Conservation (phyloP, 257 asterid species). For the Ilex aquifolium region DNA sequence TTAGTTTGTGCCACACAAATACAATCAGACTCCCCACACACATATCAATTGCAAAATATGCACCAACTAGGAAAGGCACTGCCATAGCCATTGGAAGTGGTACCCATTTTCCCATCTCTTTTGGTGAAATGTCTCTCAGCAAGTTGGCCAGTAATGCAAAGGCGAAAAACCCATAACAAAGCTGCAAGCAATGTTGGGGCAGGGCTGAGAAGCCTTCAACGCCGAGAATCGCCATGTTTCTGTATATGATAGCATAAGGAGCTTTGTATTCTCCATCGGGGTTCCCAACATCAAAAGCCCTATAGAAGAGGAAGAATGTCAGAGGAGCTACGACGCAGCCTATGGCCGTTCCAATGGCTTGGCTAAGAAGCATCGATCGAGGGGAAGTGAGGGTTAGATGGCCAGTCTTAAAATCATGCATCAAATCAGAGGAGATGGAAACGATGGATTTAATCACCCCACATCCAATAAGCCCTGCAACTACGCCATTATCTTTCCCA, state of each 20-base stretch:
- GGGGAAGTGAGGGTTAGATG: conserved; percentile 19
- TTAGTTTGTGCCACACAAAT: conserved; percentile 40
- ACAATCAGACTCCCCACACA: conserved; percentile 66
- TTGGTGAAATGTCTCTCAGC: conserved; percentile 34
- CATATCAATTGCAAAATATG: conserved; percentile 70
- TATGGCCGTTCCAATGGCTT: conserved; percentile 17
- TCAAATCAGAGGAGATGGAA: conserved; percentile 20
- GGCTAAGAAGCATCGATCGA: conserved; percentile 20
- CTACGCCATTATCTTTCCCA: conserved; percentile 15
- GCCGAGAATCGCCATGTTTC: conserved; percentile 50
- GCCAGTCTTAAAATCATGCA: conserved; percentile 19
- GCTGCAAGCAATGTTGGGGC: conserved; percentile 37
- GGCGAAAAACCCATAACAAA: conserved; percentile 38
- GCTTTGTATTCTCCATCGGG: conserved; percentile 42
- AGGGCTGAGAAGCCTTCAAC: conserved; percentile 50
- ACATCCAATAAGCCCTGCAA: conserved; percentile 21
- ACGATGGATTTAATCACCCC: conserved; percentile 21
- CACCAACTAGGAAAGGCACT: conserved; percentile 73
- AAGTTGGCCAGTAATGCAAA: conserved; percentile 44
- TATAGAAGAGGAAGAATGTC: conserved; percentile 14
- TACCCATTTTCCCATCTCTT: conserved; percentile 35
- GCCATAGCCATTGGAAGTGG: conserved; percentile 92
- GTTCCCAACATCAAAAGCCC: conserved; percentile 24
- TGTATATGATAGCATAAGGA: conserved; percentile 33
- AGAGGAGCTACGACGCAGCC: conserved; percentile 17